A percentile compares a stretch with the other conserved stretches of the same genome.
phyloP scores from a whole-genome alignment of 2,329 filamentous ascomycete genomes.

The Nothopassalora personata region DNA sequence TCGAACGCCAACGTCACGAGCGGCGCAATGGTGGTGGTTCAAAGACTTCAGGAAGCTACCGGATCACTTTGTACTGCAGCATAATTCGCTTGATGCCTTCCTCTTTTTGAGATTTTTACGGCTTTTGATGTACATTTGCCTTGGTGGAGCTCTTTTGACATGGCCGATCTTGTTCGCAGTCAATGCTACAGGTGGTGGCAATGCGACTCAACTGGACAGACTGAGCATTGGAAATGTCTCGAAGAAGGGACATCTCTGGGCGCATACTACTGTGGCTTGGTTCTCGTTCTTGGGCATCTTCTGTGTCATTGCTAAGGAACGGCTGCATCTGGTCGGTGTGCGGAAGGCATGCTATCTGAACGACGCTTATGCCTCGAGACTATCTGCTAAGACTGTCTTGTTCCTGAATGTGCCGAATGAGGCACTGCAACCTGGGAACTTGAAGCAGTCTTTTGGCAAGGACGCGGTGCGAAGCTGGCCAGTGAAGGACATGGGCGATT shows the following conservation, averaged over 20 bases:
- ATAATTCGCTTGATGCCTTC: constrained; percentile 46
- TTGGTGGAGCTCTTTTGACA: constrained; percentile 40
- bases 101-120: constrained; percentile 46
- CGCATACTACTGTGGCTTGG: constrained; percentile 40
- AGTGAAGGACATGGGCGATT: constrained; percentile 41
- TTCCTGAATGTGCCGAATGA: constrained; percentile 42
- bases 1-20: constrained; percentile 25
- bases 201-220: constrained; percentile 29
- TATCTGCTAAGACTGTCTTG: constrained; percentile 45
- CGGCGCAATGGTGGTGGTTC: constrained; percentile 42
- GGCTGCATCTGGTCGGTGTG: constrained; percentile 44
- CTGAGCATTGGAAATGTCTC: constrained; percentile 39
- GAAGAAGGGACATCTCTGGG: constrained; percentile 40
- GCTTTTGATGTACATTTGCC: constrained; percentile 38
- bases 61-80: constrained; percentile 44
- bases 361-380: constrained; percentile 39
- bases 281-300: constrained; percentile 40
- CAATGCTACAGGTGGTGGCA: constrained; percentile 39
- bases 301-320: constrained; percentile 41
- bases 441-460: constrained; percentile 34
- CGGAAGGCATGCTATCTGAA: constrained; percentile 46
- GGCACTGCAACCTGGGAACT: constrained; percentile 25
- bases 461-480: constrained; percentile 40
- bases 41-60: constrained; percentile 40
- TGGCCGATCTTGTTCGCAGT: constrained; percentile 46